Evolutionary conservation across 2,329 filamentous ascomycete species (phyloP), one percentile per base, ranked within the genome.

Genomic region (Chaetomiaceae sp.): DNA sequence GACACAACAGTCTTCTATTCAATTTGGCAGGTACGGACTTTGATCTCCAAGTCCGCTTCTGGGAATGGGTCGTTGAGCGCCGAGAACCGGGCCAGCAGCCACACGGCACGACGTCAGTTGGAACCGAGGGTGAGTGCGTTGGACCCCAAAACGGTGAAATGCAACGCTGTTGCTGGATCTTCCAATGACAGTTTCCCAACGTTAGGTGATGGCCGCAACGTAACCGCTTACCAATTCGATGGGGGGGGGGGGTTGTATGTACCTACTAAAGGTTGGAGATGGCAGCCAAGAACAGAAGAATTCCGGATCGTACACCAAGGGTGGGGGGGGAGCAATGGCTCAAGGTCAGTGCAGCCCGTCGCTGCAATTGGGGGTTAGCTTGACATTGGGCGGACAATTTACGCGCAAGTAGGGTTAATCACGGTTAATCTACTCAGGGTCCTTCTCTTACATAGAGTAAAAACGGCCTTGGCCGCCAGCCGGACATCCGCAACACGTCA

Each of bases 181-280:
- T 30, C 41, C 40, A 45, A 45, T 45, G 48, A 11, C 40, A 38
- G 48, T 6, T 25, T 2, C 18, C 14, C 32, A 38, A 37, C 48
- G 18, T 16, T 32, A 32, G 43, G 21, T 51, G 40, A 30, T 18
- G 4, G 23, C 7, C 40, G n/a, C 45, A 44, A 44, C 41, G 48
- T 50, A 50, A 50, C 40, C 36, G 48, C 48, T 51, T 37, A 51
- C 48, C 27, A 51, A 51, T 44, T 36, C 13, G 13, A 29, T 38
- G 40, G 38, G 48, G 48, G 48, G 48, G 5, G 7, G 20, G 18
- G 25, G 7, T 14, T 2, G 14, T 11, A 20, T n/a, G n/a, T 9
- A 27, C 30, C n/a, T 27, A 9, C 7, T 13, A 16, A 21, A 16
- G n/a, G n/a, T n/a, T 6, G 32, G 21, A 29, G 43, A 25, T 9